Percentiles rank a stretch among this genome's conserved stretches.
These are phyloP conservation scores for Blastobotrys elegans DNA, from an alignment of 1,139 yeast species.

Conservation along the genomic window DNA sequence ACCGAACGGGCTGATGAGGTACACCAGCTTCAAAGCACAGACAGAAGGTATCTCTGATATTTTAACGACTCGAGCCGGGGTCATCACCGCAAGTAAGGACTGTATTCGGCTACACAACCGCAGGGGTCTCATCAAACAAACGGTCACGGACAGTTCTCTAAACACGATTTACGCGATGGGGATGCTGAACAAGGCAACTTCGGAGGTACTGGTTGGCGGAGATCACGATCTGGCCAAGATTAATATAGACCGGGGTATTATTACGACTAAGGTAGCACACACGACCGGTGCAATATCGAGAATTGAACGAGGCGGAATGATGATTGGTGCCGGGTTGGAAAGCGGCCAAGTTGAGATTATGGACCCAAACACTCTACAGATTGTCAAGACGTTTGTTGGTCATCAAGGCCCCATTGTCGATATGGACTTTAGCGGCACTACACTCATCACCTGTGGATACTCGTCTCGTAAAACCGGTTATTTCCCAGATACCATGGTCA, in stretches of 20 bases:
- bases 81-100: slow-evolving; percentile 31
- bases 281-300: slow-evolving; percentile 29
- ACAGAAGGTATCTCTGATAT: slow-evolving; percentile 31
- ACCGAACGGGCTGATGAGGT: slow-evolving; percentile 39
- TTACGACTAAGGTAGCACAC: slow-evolving; percentile 18
- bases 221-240: slow-evolving; percentile 48
- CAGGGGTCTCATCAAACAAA: slow-evolving; percentile 32
- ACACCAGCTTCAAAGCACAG: slow-evolving; percentile 39
- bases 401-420: slow-evolving; percentile 76
- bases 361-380: slow-evolving; percentile 56
- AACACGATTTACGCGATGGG: slow-evolving; percentile 31
- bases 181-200: slow-evolving; percentile 32
- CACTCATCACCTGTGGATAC: slow-evolving; percentile 77
- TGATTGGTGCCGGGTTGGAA: slow-evolving; percentile 58
- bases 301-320: slow-evolving; percentile 30
- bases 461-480: slow-evolving; percentile 52
- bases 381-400: slow-evolving; percentile 59
- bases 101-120: slow-evolving; percentile 34
- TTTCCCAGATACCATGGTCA: slow-evolving; percentile 75
- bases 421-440: slow-evolving; percentile 70
- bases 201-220: slow-evolving; percentile 46
- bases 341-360: slow-evolving; percentile 73
- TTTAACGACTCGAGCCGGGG: slow-evolving; percentile 33
- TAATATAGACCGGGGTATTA: slow-evolving; percentile 54
- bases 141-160: slow-evolving; percentile 28